phyloP scores from a whole-genome alignment of 495 filamentous ascomycete species.

The Penicillium alfredii region DNA sequence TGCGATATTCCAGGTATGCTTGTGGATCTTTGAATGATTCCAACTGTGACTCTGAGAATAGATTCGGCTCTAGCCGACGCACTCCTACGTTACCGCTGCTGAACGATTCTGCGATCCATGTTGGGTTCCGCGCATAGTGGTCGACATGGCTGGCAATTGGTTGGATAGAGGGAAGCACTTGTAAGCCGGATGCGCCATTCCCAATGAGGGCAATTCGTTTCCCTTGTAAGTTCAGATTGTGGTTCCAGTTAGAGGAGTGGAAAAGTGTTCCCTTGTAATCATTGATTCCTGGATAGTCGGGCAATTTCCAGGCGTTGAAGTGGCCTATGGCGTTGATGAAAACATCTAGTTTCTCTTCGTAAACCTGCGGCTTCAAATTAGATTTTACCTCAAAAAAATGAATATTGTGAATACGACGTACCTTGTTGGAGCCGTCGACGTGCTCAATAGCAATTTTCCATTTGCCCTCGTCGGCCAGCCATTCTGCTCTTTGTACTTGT shows the following conservation, averaged over 20 bases:
- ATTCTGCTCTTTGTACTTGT: slow-evolving; percentile 47
- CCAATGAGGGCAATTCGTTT: slow-evolving; percentile 58
- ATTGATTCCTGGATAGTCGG: slow-evolving; percentile 45
- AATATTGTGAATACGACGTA: slow-evolving; percentile 7
- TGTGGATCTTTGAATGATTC: slow-evolving; percentile 44
- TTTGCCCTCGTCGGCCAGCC: slow-evolving; percentile 44
- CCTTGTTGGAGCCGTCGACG: slow-evolving; percentile 27
- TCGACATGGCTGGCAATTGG: slow-evolving; percentile 52
- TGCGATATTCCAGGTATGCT: slow-evolving; percentile 45
- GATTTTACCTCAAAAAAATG: neutral
- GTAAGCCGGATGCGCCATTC: slow-evolving; percentile 53
- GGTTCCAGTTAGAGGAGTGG: slow-evolving; percentile 53
- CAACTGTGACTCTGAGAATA: slow-evolving; percentile 44
- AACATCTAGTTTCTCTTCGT: slow-evolving; percentile 50
- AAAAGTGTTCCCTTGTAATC: slow-evolving; percentile 43
- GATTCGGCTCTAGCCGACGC: slow-evolving; percentile 40
- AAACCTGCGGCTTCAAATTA: slow-evolving; percentile 29
- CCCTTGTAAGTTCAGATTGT: slow-evolving; percentile 39
- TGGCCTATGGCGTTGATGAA: slow-evolving; percentile 54
- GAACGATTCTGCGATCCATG: slow-evolving; percentile 62
- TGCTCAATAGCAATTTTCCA: slow-evolving; percentile 47
- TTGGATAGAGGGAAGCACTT: slow-evolving; percentile 52
- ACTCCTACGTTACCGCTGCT: slow-evolving; percentile 30
- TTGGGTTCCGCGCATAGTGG: slow-evolving; percentile 60
- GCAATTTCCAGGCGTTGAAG: slow-evolving; percentile 51